A percentile compares a stretch with the other conserved stretches of the same genome.
phyloP scores from a whole-genome alignment of 192 early-diverging fungal species.

The Mortierella antarctica region DNA sequence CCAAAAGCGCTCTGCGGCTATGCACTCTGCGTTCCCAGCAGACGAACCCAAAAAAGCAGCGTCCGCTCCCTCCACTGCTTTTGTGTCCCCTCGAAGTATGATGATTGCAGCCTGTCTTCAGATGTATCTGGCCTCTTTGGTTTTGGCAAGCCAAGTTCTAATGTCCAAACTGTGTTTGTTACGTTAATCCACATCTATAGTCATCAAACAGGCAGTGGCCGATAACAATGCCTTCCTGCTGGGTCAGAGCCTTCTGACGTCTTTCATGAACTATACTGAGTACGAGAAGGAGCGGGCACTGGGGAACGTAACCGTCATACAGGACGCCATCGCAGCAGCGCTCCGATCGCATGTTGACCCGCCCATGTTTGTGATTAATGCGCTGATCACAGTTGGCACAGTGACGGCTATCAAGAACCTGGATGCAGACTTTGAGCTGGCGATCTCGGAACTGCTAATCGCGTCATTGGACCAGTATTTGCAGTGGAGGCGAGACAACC shows the following conservation, averaged over 20 bases:
- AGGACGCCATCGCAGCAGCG: neutral
- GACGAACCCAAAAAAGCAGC: too few species aligned
- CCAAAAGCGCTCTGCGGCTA: too few species aligned
- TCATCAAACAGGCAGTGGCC: neutral
- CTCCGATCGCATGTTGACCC: slow-evolving; percentile 18
- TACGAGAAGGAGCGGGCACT: neutral
- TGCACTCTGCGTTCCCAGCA: too few species aligned
- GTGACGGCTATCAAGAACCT: slow-evolving; percentile 16
- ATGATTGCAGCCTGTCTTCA: too few species aligned
- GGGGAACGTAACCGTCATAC: neutral
- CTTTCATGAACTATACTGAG: neutral
- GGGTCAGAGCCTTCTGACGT: slow-evolving; percentile 15
- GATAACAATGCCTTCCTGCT: slow-evolving; percentile 35
- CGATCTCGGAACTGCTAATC: slow-evolving; percentile 18
- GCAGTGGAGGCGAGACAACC: slow-evolving; percentile 1
- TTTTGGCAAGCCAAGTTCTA: too few species aligned
- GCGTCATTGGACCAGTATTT: neutral
- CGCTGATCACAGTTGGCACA: slow-evolving; percentile 25
- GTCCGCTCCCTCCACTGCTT: too few species aligned
- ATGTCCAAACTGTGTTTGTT: too few species aligned
- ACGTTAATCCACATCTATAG: too few species aligned
- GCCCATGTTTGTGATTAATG: slow-evolving; percentile 16
- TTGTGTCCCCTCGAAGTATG: too few species aligned
- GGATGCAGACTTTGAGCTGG: slow-evolving; percentile 20
- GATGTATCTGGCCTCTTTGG: too few species aligned